Evolutionary conservation across 2,329 filamentous ascomycete genomes (phyloP).

Genomic region (Penicillium sp.): DNA sequence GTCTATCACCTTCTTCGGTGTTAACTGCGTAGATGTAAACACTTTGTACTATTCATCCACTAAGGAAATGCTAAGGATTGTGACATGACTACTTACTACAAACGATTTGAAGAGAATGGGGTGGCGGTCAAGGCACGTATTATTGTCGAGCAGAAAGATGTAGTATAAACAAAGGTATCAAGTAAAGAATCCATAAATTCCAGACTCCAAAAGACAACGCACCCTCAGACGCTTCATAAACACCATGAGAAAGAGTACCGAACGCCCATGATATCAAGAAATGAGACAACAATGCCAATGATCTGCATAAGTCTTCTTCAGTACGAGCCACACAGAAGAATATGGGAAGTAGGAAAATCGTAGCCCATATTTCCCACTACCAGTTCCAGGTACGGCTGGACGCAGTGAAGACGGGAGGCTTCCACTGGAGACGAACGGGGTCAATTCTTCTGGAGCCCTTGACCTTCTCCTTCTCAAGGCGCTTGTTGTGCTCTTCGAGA

Average conservation of each 20-base stretch:
- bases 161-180: constrained; percentile 15
- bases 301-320: too few relatives aligned
- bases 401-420: constrained; percentile 90
- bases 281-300: too few relatives aligned
- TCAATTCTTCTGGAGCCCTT: constrained; percentile 78
- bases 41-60: background rate
- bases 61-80: background rate
- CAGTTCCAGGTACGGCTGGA: constrained; percentile 93
- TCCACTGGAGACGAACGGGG: constrained; percentile 82
- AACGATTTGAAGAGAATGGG: background rate
- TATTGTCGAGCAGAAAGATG: background rate
- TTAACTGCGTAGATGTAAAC: background rate
- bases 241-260: constrained; percentile 5
- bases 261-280: constrained; percentile 4
- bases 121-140: background rate
- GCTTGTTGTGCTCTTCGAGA: constrained; percentile 66
- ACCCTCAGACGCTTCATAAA: background rate
- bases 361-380: constrained; percentile 51
- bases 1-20: background rate
- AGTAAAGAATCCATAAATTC: constrained; percentile 3
- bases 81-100: background rate
- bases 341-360: background rate
- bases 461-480: constrained; percentile 75
- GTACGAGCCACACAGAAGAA: background rate
- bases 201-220: constrained; percentile 10